Evolutionary conservation across 2,329 filamentous ascomycete species (phyloP).

Genomic region (Fusarium marasasianum): DNA sequence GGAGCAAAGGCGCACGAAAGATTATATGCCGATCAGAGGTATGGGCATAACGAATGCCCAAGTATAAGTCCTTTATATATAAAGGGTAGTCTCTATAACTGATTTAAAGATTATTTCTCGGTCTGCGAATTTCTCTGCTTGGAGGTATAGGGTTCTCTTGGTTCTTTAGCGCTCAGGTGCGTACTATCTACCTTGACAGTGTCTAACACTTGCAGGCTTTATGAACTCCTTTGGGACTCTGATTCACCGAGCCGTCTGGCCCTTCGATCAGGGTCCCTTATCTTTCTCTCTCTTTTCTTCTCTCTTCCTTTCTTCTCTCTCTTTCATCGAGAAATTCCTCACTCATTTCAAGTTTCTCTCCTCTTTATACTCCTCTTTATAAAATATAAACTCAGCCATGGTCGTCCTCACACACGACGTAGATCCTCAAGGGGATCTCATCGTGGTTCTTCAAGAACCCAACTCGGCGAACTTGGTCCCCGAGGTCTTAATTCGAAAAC

Average conservation of each 20-base stretch:
- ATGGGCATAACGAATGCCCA: fast-evolving
- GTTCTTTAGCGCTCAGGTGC: background rate
- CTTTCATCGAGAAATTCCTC: background rate
- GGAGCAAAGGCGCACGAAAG: too few relatives aligned
- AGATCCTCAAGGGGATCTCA: background rate
- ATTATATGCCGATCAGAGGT: background rate
- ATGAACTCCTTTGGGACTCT: background rate
- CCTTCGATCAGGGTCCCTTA: too few relatives aligned
- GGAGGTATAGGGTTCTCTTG: background rate
- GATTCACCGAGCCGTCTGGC: background rate
- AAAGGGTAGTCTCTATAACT: background rate
- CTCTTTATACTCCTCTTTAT: background rate
- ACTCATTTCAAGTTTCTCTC: background rate
- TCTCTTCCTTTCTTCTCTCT: background rate
- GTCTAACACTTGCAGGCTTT: background rate
- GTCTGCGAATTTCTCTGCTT: background rate
- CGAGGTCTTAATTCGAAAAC: fast-evolving
- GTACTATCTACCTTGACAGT: background rate
- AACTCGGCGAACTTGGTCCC: fast-evolving
- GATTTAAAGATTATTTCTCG: too few relatives aligned
- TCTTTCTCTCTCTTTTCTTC: background rate
- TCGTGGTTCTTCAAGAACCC: background rate
- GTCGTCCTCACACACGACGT: background rate
- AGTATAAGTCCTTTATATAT: background rate
- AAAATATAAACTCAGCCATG: background rate